Evolutionary conservation across 768 basidiomycete species (phyloP), one percentile per base, ranked within the genome.

Genomic region (Tylopilus subfusipes): DNA sequence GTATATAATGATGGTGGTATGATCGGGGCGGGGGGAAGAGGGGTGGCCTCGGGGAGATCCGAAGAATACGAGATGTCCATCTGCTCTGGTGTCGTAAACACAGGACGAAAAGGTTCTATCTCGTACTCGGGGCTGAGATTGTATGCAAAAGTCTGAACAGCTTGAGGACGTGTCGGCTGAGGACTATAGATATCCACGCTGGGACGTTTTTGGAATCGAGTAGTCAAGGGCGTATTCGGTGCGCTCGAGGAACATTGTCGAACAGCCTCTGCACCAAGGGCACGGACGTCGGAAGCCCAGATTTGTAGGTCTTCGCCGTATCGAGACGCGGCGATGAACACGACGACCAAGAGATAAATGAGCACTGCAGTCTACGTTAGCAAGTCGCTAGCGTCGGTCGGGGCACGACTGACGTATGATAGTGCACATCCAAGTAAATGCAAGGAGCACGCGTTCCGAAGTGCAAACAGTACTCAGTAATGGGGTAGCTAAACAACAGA

Each of bases 391-490:
- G 38, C 3, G 12, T 25, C n/a, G 22, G 24, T 34, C 8, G 34
- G 47, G 24, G 18, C 24, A 50, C 25, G 25, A 75, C 79, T 52
- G 52, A 83, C 81, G 63, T 31, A 68, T 65, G 42, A 68, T 49
- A 25, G 76, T 69, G 60, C 70, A 76, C 39, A 74, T 69, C 85
- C 85, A 87, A 48, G 81, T 75, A 61, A 88, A 85, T 3, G 78
- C 83, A 56, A 82, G 70, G 27, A 89, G 71, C 27, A 85, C 73
- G 42, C 69, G 74, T 21, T 76, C 75, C 10, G 88, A 87, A 6
- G 70, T 67, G 63, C 87, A 90, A 5, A 40, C 13, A 10, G 24
- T 33, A 45, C 54, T 3, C 16, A 22, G 7, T 2, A 19, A 54
- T 13, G 27, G 2, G 4, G 45, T 42, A 33, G 11, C 52, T 63